phyloP scores from a whole-genome alignment of 441 rosid species.

The Bruguiera hainesii region DNA sequence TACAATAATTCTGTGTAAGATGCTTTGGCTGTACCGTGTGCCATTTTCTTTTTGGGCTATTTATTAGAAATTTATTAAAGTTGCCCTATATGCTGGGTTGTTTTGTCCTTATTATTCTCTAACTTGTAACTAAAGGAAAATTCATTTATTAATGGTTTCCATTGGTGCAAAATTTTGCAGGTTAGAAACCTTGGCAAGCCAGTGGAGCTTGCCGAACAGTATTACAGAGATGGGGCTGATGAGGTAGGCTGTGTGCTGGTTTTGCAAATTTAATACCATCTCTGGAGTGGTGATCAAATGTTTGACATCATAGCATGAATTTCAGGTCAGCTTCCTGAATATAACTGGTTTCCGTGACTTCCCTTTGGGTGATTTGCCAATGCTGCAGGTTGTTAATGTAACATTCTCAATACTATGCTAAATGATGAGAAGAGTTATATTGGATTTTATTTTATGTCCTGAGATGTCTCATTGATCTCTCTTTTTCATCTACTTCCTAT shows the following conservation, averaged over 20 bases:
- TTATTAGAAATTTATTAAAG: neutral
- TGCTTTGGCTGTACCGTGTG: neutral
- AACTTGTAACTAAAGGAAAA: neutral
- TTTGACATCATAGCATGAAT: constrained; percentile 15
- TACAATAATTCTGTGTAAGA: neutral
- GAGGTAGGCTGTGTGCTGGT: constrained; percentile 50
- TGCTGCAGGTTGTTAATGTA: constrained; percentile 70
- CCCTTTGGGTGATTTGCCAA: constrained; percentile 94
- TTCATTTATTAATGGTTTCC: constrained; percentile 7
- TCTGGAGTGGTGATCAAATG: constrained; percentile 6
- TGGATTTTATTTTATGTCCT: neutral
- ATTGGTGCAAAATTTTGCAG: constrained; percentile 34
- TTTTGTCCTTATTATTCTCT: neutral
- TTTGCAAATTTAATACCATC: neutral
- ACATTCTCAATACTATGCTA: neutral
- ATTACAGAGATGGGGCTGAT: constrained; percentile 93
- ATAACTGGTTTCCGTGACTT: constrained; percentile 94
- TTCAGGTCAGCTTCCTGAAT: constrained; percentile 89
- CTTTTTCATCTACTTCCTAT: constrained; percentile 19
- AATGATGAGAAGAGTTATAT: neutral
- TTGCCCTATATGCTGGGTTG: neutral
- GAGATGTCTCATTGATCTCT: constrained; percentile 1
- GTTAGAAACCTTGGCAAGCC: constrained; percentile 99
- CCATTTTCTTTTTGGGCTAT: neutral
- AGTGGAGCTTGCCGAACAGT: constrained; percentile 86